These are phyloP conservation scores for Quercus phellos DNA, from an alignment of 331 rosid genomes.

Conservation along the genomic window DNA sequence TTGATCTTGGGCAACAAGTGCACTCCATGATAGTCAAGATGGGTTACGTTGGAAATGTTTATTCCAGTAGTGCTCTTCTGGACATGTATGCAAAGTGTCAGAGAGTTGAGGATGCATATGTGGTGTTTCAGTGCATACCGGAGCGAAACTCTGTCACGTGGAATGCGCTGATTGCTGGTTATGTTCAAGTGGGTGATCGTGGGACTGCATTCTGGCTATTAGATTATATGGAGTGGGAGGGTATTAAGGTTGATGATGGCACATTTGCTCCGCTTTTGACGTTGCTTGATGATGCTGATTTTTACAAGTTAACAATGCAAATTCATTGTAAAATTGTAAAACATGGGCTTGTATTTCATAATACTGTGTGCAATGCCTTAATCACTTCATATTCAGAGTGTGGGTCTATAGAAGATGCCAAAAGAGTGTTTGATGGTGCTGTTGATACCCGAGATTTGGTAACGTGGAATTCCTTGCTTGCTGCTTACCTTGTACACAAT, in stretches of 20 bases:
- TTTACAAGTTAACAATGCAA: slow-evolving; percentile 23
- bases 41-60: too few species aligned
- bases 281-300: not conserved
- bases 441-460: slow-evolving; percentile 46
- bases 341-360: slow-evolving; percentile 41
- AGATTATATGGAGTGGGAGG: slow-evolving; percentile 31
- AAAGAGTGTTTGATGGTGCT: slow-evolving; percentile 51
- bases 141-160: too few species aligned
- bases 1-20: too few species aligned
- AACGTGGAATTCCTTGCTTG: slow-evolving; percentile 80
- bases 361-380: slow-evolving; percentile 54
- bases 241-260: slow-evolving; percentile 56
- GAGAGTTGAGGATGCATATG: too few species aligned
- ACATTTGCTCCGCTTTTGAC: slow-evolving; percentile 74
- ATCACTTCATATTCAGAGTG: slow-evolving; percentile 73
- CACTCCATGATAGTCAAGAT: too few species aligned
- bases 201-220: too few species aligned
- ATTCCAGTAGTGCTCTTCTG: too few species aligned
- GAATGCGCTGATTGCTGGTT: too few species aligned
- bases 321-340: slow-evolving; percentile 61
- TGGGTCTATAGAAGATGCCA: slow-evolving; percentile 18
- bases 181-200: too few species aligned
- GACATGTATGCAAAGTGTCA: too few species aligned
- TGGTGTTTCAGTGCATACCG: not conserved
- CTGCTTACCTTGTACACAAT: not conserved